phyloP scores from a whole-genome alignment of 2,329 filamentous ascomycete species.

The Daldinia eschscholtzii region DNA sequence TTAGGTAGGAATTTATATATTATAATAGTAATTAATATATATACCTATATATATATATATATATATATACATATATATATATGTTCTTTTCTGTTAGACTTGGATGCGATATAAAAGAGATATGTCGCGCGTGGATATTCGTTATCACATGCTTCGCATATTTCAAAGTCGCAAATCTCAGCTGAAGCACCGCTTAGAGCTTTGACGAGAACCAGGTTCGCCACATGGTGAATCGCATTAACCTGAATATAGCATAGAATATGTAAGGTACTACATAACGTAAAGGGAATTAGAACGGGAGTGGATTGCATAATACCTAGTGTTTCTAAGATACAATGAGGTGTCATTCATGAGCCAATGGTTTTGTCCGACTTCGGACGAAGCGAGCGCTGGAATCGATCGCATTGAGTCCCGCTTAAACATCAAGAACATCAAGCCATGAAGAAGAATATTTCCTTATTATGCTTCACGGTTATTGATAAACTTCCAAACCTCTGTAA shows the following conservation, averaged over 20 bases:
- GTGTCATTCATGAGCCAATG: conserved; percentile 19
- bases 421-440: background rate
- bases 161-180: background rate
- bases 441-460: background rate
- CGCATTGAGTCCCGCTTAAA: background rate
- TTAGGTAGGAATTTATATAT: background rate
- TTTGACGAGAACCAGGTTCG: conserved; percentile 24
- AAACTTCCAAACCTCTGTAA: too few species aligned
- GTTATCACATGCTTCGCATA: background rate
- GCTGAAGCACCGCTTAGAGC: background rate
- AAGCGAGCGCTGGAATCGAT: background rate
- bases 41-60: too few species aligned
- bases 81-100: too few species aligned
- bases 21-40: background rate
- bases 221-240: conserved; percentile 24
- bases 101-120: too few species aligned
- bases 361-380: conserved; percentile 36
- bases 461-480: too few species aligned
- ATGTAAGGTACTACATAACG: conserved; percentile 15
- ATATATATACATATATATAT: too few species aligned
- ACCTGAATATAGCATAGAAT: conserved; percentile 7
- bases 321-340: background rate
- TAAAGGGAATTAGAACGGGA: conserved; percentile 7
- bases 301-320: conserved; percentile 4
- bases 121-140: background rate